Base-by-base conservation (phyloP, 148 eudicot species). In the Selenicereus undatus region DNA sequence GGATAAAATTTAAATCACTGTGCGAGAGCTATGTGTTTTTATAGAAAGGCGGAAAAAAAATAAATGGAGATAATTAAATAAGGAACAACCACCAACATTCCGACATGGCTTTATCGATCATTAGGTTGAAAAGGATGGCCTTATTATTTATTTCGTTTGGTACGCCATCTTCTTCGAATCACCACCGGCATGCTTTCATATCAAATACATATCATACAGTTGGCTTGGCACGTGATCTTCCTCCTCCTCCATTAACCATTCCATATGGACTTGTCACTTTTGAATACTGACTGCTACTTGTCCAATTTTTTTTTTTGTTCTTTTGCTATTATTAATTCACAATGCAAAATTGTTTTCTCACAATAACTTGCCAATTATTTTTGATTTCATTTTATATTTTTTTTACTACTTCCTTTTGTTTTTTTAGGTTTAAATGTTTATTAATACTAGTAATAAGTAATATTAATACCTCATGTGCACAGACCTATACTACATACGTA, bases 211-310 rank as follows among this genome's bases (percentile, higher is more conserved):
- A 70, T 76, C 68, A 76, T 82, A 82, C 84, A 82, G 84, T 82
- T 82, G 84, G 84, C 65, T 70, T 58, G 35, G 84, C 84, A 82
- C 84, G 84, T 82, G 84, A 82, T 78, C 76, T 82, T 70, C 80
- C 58, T 82, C 84, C 80, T 35, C 29, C 32, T 0, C 14, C 76
- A 42, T 82, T 70, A 82, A 54, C 76, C 80, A 4, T n/a, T 76
- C 79, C 83, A 76, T 81, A 81, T 82, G 84, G 76, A 82, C 84
- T 82, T 82, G 84, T 82, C 84, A 81, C 43, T 75, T 64, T 0
- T 54, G 1, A 32, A 1, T 5, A 32, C 32, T 32, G 32, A 11
- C 27, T 20, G 13, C 20, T 56, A 5, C 62, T 20, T 56, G 3
- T 56, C 62, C 62, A 18, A 39, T 39, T 39, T 1, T 39, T 39